Evolutionary conservation across 1,139 yeast species (phyloP).

Genomic region (Nematodospora anomalae): DNA sequence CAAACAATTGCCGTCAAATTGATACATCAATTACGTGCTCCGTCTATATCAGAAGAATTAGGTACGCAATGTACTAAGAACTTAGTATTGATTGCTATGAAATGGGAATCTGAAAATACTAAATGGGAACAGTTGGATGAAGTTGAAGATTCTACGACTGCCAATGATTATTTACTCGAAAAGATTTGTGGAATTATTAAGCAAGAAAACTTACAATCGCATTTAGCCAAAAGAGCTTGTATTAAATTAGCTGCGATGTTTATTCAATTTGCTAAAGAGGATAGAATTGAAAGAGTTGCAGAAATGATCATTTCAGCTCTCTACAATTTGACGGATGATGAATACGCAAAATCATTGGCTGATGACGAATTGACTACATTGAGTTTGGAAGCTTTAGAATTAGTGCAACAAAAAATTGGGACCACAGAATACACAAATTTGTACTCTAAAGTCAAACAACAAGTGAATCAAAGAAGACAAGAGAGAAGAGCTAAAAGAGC

Average conservation of each 20-base stretch:
- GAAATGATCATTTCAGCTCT: conserved; percentile 60
- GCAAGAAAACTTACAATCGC: conserved; percentile 54
- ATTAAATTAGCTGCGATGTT: conserved; percentile 62
- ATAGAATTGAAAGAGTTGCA: conserved; percentile 37
- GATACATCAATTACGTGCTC: conserved; percentile 80
- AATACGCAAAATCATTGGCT: conserved; percentile 40
- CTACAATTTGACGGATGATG: conserved; percentile 51
- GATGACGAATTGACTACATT: conserved; percentile 55
- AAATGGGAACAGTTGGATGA: conserved; percentile 31
- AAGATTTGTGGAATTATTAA: conserved; percentile 65
- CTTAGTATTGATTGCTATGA: conserved; percentile 58
- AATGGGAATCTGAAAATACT: conserved; percentile 56
- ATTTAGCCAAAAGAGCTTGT: conserved; percentile 63
- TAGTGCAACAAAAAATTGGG: conserved; percentile 72
- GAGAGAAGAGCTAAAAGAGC: conserved; percentile 79
- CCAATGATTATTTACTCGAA: conserved; percentile 62
- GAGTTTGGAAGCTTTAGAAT: conserved; percentile 66
- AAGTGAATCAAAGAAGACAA: conserved; percentile 60
- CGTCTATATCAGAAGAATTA: conserved; percentile 62
- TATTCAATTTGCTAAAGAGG: conserved; percentile 48
- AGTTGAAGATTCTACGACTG: conserved; percentile 26
- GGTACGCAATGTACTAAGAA: conserved; percentile 70
- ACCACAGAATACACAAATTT: conserved; percentile 66
- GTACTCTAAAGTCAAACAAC: conserved; percentile 62
- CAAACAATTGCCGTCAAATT: conserved; percentile 69